phyloP scores from a whole-genome alignment of 1,139 yeast species.

The Kluyveromyces sp. region DNA sequence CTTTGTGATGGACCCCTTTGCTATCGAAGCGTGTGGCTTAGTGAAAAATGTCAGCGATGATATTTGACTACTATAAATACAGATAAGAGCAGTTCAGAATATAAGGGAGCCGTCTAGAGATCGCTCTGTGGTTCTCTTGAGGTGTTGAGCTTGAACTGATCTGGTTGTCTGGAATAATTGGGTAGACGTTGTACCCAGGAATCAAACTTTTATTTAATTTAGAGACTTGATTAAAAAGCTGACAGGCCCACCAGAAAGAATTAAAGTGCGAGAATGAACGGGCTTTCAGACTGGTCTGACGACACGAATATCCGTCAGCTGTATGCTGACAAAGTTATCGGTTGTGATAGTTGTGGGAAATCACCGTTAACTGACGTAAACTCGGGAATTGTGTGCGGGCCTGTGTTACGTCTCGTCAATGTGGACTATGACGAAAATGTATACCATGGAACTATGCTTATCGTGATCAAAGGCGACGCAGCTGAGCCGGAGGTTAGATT shows the following conservation, averaged over 20 bases:
- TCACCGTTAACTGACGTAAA: slow-evolving; percentile 18
- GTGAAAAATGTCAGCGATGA: background rate
- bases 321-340: slow-evolving; percentile 18
- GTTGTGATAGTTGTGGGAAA: slow-evolving; percentile 18
- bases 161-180: no score
- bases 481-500: slow-evolving; percentile 24
- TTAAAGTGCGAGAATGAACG: background rate
- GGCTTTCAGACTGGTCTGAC: background rate
- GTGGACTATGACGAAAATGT: slow-evolving; percentile 39
- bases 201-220: no score
- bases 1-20: background rate
- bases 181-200: no score
- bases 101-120: no score
- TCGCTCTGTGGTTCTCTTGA: no score
- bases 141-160: no score
- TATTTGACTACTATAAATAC: no score
- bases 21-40: background rate
- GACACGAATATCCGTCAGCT: slow-evolving; percentile 6
- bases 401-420: slow-evolving; percentile 61
- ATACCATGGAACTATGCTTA: slow-evolving; percentile 60
- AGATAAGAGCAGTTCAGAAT: no score
- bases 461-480: slow-evolving; percentile 25
- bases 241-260: no score
- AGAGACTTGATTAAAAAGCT: no score
- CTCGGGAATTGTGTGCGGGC: slow-evolving; percentile 52